Evolutionary conservation across 139 green algal species (phyloP).

Genomic region (Diplosphaera chodatii): DNA sequence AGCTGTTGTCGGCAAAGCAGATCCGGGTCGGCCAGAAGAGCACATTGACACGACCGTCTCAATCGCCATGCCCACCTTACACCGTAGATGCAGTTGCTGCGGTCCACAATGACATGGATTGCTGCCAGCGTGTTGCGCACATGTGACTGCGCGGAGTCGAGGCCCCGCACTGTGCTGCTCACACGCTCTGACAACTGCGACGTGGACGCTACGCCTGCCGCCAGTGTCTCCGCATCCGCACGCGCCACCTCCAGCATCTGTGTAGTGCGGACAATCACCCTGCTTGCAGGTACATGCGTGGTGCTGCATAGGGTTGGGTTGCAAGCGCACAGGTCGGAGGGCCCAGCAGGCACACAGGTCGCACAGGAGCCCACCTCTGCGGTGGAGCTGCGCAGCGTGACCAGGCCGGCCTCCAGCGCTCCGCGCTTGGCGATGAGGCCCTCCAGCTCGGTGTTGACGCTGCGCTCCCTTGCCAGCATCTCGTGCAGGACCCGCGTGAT

Average conservation of each 20-base stretch:
- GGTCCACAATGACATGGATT: constrained; percentile 73
- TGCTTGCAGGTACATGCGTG: no score
- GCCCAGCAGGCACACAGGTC: no score
- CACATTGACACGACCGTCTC: no score
- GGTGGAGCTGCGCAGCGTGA: constrained; percentile 45
- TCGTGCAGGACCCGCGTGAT: constrained; percentile 74
- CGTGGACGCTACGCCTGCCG: constrained; percentile 53
- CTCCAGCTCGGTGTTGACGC: constrained; percentile 77
- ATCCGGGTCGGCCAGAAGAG: no score
- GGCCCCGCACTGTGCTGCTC: constrained; percentile 68
- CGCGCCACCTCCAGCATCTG: constrained; percentile 70
- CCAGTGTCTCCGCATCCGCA: constrained; percentile 71
- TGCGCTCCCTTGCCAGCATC: constrained; percentile 60
- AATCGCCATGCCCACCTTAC: constrained; percentile 30
- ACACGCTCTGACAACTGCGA: constrained; percentile 75
- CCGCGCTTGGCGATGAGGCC: constrained; percentile 36
- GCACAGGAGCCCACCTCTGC: constrained; percentile 41
- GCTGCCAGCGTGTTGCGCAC: constrained; percentile 48
- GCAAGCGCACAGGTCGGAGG: no score
- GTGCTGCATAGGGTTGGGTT: no score
- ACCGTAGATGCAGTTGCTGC: constrained; percentile 68
- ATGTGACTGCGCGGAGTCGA: constrained; percentile 71
- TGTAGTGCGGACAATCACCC: no score
- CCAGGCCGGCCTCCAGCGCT: constrained; percentile 52
- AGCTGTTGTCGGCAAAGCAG: no score